Percentiles rank a stretch among this genome's conserved stretches.
Conservation (phyloP, 2,329 filamentous ascomycete species). For the Trichothecium roseum region DNA sequence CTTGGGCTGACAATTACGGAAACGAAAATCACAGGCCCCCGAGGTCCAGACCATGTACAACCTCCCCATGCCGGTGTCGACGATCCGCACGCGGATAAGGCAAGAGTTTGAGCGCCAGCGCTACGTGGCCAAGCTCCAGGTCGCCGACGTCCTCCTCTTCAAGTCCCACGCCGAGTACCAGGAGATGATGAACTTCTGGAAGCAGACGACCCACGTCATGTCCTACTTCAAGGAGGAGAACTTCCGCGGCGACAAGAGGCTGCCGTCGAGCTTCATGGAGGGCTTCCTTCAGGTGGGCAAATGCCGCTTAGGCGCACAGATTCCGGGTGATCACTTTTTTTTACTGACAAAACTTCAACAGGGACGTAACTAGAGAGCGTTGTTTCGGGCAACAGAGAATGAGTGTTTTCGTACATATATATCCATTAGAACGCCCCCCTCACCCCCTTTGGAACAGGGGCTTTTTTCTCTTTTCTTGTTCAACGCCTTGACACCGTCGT, state of each 20-base stretch:
- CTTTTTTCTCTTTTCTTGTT: neutral
- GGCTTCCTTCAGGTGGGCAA: conserved; percentile 82
- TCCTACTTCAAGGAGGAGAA: conserved; percentile 89
- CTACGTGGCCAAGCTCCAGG: conserved; percentile 79
- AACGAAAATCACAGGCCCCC: conserved; percentile 63
- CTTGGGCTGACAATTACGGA: too few relatives aligned
- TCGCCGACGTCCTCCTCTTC: conserved; percentile 81
- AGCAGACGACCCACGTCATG: conserved; percentile 90
- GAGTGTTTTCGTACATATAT: conserved; percentile 23
- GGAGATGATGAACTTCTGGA: conserved; percentile 99
- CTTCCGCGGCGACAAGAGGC: conserved; percentile 61
- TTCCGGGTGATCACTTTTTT: neutral
- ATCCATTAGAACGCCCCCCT: conserved; percentile 17
- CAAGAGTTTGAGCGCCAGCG: conserved; percentile 95
- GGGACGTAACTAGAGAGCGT: conserved; percentile 43
- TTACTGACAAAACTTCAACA: conserved; percentile 19
- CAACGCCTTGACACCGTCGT: conserved; percentile 20
- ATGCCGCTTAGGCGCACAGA: neutral
- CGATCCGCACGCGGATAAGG: conserved; percentile 84
- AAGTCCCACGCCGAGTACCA: conserved; percentile 92
- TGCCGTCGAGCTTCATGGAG: conserved; percentile 85
- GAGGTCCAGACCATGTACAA: conserved; percentile 98
- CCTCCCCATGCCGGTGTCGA: conserved; percentile 76
- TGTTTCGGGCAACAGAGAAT: conserved; percentile 3
- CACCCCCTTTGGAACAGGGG: conserved; percentile 9